A percentile compares a stretch with the other conserved stretches of the same genome.
These are phyloP conservation scores for Mycena maculata DNA, from an alignment of 768 basidiomycete species.

Conservation along the genomic window DNA sequence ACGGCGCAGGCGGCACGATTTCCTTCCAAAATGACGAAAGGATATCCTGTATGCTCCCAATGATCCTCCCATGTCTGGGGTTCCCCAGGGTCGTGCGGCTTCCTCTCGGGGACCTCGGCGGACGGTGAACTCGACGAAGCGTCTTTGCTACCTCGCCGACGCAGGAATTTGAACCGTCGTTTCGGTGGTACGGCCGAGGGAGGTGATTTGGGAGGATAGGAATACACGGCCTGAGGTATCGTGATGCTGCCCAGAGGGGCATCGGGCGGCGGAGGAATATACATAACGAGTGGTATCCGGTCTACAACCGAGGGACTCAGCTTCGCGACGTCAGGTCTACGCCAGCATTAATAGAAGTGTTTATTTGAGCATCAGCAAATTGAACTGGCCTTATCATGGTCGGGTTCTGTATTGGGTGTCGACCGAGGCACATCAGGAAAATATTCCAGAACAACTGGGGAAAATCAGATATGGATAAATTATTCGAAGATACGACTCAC, in stretches of 20 bases:
- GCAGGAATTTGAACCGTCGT: constrained; percentile 66
- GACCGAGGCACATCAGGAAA: constrained; percentile 80
- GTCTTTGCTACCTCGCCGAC: constrained; percentile 41
- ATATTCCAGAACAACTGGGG: constrained; percentile 80
- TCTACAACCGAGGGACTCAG: constrained; percentile 78
- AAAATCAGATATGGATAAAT: constrained; percentile 7
- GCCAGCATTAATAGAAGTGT: background rate
- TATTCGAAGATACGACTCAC: constrained; percentile 56
- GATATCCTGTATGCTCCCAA: constrained; percentile 82
- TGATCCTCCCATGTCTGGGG: constrained; percentile 77
- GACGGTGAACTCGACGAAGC: constrained; percentile 8
- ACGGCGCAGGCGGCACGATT: constrained; percentile 71
- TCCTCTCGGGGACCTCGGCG: constrained; percentile 24
- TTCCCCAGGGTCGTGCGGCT: constrained; percentile 34
- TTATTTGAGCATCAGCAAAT: background rate
- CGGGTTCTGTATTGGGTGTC: constrained; percentile 82
- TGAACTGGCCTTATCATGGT: constrained; percentile 60
- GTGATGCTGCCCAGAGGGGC: constrained; percentile 49
- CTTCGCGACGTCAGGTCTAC: constrained; percentile 78
- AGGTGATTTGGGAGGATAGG: constrained; percentile 69
- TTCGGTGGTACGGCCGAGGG: constrained; percentile 45
- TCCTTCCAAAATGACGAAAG: constrained; percentile 84
- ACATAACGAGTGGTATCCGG: constrained; percentile 84
- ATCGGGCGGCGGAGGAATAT: constrained; percentile 84
- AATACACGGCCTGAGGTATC: constrained; percentile 62